A percentile compares a stretch with the other conserved stretches of the same genome.
phyloP scores from a whole-genome alignment of 345 rosid species.

The Brassica nigra region DNA sequence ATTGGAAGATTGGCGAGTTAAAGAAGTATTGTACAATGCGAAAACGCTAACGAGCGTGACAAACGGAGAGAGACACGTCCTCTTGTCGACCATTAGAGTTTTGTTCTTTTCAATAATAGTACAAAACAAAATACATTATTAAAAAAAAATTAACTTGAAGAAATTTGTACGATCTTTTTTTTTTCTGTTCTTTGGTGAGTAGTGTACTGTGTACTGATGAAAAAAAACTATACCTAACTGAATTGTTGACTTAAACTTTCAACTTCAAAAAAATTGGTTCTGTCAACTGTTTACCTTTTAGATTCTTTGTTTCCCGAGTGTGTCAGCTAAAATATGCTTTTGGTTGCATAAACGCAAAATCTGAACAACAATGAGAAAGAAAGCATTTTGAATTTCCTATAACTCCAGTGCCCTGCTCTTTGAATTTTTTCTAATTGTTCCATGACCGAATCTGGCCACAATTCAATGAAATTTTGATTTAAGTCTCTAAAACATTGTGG shows the following conservation, averaged over 20 bases:
- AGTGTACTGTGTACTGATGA: neutral
- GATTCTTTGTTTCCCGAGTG: neutral
- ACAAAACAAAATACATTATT: neutral
- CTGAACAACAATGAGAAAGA: neutral
- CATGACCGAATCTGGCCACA: too few species aligned
- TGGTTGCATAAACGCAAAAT: neutral
- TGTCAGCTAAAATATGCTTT: neutral
- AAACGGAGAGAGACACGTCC: slow-evolving; percentile 34
- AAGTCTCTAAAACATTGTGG: too few species aligned
- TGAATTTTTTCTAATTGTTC: neutral
- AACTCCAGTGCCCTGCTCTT: neutral
- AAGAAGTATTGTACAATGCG: neutral
- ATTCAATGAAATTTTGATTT: too few species aligned
- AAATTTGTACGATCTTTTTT: neutral
- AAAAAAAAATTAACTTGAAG: neutral
- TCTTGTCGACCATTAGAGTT: slow-evolving; percentile 1
- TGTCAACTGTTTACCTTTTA: neutral
- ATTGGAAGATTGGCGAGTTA: neutral
- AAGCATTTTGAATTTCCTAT: neutral
- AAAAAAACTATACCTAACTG: neutral
- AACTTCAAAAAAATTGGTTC: neutral
- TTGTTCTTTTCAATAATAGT: neutral
- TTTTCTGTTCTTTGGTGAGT: neutral
- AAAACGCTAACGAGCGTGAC: slow-evolving; percentile 26
- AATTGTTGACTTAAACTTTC: neutral